Evolutionary conservation across 163 green algal genomes (phyloP), one percentile per base, ranked within the genome.

Genomic region (Coccomyxa subellipsoidea): DNA sequence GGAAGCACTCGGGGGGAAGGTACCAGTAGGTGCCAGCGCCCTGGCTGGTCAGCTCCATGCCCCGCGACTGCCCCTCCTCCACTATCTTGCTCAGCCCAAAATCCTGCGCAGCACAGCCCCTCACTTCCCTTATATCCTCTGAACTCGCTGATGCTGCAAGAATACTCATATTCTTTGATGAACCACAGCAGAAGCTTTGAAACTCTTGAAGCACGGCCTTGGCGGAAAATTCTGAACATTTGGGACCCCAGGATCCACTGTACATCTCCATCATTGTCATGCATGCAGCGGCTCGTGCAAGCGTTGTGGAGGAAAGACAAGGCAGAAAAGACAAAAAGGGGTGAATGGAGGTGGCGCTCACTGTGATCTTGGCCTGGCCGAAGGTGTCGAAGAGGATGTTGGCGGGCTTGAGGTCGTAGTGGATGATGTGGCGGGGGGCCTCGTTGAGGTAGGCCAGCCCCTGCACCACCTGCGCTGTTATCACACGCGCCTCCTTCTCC

Each of bases 11-110:
- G 35, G 96, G 96, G 12, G 96, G 96, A 40, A 99, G 91, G 88
- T 99, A 99, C 95, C 94, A 99, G 91, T 99, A 98, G 79, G 96
- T 99, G 59, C 96, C 96, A 0, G 95, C 96, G 0, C 96, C 96
- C 86, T 97, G 94, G 82, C 91, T 97, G 53, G 96, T 99, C 53
- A 99, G 90, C 92, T 99, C 95, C 88, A 98, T 93, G 78, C 88
- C 91, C 70, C 82, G 83, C 54, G 89, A 95, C 31, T 93, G 81
- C 29, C 93, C 94, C 47, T 96, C 91, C 54, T 94, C 92, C 40
- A 96, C 92, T 8, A 95, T 85, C 87, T 97, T 94, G 85, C 85
- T 92, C 78, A 97, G 87, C 21, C 94, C 94, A 89, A 97, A 97
- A 80, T 97, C 94, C 88, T 91, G 84, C 72, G 7, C n/a, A 34